These are phyloP conservation scores for Lepraria neglecta DNA, from an alignment of 495 filamentous ascomycete genomes.

Conservation along the genomic window DNA sequence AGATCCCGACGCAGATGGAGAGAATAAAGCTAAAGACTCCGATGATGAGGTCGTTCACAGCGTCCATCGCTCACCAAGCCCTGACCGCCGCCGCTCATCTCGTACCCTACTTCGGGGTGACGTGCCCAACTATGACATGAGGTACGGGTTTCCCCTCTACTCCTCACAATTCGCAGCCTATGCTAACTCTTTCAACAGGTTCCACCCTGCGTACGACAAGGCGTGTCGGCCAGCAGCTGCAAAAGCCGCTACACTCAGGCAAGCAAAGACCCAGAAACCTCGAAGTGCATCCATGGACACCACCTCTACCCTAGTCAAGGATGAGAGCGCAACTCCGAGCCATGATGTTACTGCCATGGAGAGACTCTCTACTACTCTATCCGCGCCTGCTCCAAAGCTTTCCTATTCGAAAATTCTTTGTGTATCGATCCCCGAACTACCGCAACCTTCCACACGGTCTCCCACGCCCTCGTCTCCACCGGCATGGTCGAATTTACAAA, in stretches of 20 bases:
- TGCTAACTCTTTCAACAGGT: constrained; percentile 1
- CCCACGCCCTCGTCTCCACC: not conserved
- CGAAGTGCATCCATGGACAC: not conserved
- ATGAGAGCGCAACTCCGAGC: not conserved
- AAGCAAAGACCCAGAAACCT: not conserved
- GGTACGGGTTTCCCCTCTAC: not conserved
- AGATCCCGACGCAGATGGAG: not conserved
- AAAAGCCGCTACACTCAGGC: not conserved
- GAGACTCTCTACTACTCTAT: not conserved
- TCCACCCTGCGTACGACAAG: constrained; percentile 10
- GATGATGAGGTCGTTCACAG: not conserved
- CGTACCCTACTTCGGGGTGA: not conserved
- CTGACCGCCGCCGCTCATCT: constrained; percentile 6
- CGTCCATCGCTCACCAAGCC: not conserved
- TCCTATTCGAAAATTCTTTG: not conserved
- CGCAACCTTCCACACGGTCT: too few relatives aligned
- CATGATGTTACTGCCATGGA: too few relatives aligned
- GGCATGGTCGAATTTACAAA: constrained; percentile 1
- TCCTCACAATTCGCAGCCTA: not conserved
- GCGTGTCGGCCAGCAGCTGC: not conserved
- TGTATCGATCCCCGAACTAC: not conserved
- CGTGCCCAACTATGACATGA: constrained; percentile 10
- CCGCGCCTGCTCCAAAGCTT: not conserved
- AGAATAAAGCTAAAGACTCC: not conserved
- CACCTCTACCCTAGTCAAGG: not conserved